A percentile compares a stretch with the other conserved stretches of the same genome.
Conservation (phyloP, 139 green algal species). For the Pseudopediastrum boryanum region DNA sequence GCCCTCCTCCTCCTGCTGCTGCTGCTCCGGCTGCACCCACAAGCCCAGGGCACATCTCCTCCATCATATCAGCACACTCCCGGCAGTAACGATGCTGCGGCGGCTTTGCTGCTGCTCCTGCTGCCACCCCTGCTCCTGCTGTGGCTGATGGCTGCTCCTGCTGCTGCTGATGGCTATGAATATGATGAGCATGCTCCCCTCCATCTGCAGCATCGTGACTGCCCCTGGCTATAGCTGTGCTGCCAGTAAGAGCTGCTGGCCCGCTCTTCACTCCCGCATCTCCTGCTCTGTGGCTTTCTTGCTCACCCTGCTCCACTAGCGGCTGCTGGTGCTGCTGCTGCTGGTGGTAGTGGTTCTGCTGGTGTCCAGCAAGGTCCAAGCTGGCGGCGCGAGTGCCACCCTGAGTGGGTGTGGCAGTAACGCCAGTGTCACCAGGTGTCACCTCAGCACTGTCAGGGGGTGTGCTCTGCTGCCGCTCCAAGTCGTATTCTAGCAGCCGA, state of each 20-base stretch:
- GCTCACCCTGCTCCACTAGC: not conserved
- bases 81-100: conserved; percentile 13
- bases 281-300: conserved; percentile 4
- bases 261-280: not conserved
- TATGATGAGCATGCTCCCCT: not conserved
- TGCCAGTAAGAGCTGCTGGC: conserved; percentile 3
- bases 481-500: conserved; percentile 67
- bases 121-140: conserved; percentile 1
- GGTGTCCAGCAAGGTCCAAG: too few species aligned
- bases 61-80: conserved; percentile 37
- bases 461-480: conserved; percentile 1
- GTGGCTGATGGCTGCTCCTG: not conserved
- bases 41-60: conserved; percentile 33
- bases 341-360: too few species aligned
- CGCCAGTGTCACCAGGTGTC: conserved; percentile 1
- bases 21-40: conserved; percentile 3
- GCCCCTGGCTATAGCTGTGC: too few species aligned
- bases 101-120: not conserved
- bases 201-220: too few species aligned
- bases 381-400: too few species aligned
- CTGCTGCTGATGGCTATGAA: too few species aligned
- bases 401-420: too few species aligned
- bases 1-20: not conserved
- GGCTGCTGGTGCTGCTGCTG: conserved; percentile 4
- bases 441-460: conserved; percentile 28